Percentiles rank a stretch among this genome's conserved stretches.
phyloP scores from a whole-genome alignment of 2,329 filamentous ascomycete species.

The Plectosphaerella cucumerina region DNA sequence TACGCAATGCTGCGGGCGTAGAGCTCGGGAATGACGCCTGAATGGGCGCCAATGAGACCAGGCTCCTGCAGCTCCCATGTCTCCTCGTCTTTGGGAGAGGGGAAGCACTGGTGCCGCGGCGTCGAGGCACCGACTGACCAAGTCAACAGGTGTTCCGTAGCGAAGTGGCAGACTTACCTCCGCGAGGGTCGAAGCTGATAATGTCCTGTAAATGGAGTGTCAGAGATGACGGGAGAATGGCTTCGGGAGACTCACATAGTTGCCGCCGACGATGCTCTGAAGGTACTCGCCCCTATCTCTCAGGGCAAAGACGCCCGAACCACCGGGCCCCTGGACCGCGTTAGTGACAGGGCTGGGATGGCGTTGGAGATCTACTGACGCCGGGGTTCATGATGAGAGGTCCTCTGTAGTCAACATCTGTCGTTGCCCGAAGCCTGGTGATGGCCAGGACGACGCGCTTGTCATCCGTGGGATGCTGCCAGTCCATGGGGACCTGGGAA shows the following conservation, averaged over 20 bases:
- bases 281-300: slow-evolving; percentile 23
- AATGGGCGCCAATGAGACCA: slow-evolving; percentile 41
- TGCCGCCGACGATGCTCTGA: slow-evolving; percentile 41
- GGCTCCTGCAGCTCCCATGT: slow-evolving; percentile 40
- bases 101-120: slow-evolving; percentile 49
- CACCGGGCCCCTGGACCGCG: slow-evolving; percentile 39
- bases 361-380: slow-evolving; percentile 13
- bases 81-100: slow-evolving; percentile 31
- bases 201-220: slow-evolving; percentile 36
- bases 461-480: slow-evolving; percentile 21
- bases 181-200: slow-evolving; percentile 47
- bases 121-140: slow-evolving; percentile 39
- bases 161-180: slow-evolving; percentile 22
- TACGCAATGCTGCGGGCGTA: slow-evolving; percentile 37
- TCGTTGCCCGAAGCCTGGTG: slow-evolving; percentile 25
- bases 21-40: slow-evolving; percentile 39
- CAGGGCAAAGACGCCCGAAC: slow-evolving; percentile 36
- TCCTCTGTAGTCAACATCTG: slow-evolving; percentile 16
- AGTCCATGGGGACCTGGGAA: slow-evolving; percentile 31
- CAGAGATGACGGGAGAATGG: not conserved
- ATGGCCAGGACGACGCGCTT: slow-evolving; percentile 26
- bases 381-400: slow-evolving; percentile 31
- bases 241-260: slow-evolving; percentile 29
- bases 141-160: not conserved
- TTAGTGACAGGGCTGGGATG: not conserved